Percentiles rank a stretch among this genome's conserved stretches.
Conservation (phyloP, 495 filamentous ascomycete genomes). For the Beverwykella pulmonaria region DNA sequence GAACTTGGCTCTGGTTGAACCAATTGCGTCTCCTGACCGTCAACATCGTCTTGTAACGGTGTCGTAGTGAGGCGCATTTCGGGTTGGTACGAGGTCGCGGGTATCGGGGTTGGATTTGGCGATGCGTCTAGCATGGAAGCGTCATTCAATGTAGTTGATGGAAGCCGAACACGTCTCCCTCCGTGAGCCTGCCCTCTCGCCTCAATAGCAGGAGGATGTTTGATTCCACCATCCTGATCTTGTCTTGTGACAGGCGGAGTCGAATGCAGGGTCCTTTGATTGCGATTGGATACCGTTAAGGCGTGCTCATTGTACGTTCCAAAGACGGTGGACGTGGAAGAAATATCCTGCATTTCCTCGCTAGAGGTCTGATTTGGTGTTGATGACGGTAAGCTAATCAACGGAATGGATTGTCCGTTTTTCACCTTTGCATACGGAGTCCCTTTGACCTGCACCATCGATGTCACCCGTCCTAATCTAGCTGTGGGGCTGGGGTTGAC, state of each 20-base stretch:
- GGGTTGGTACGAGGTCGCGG: not conserved
- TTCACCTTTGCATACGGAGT: slow-evolving; percentile 25
- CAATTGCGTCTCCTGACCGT: not conserved
- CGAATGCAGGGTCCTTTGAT: not conserved
- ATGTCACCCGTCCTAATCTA: not conserved
- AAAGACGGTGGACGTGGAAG: slow-evolving; percentile 10
- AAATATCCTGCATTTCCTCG: slow-evolving; percentile 6
- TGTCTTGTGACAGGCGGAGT: not conserved
- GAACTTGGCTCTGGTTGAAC: slow-evolving; percentile 1
- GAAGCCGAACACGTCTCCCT: not conserved
- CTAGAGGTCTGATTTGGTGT: slow-evolving; percentile 11
- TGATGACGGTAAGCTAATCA: not conserved
- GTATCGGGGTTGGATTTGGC: not conserved
- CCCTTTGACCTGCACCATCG: slow-evolving; percentile 30
- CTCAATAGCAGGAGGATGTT: not conserved
- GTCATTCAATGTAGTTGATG: not conserved
- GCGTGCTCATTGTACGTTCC: slow-evolving; percentile 29
- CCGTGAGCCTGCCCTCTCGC: not conserved
- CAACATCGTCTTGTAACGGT: not conserved
- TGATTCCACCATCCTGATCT: not conserved
- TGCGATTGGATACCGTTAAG: no score
- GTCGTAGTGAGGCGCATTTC: not conserved
- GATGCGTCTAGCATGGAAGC: not conserved
- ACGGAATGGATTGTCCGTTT: not conserved
- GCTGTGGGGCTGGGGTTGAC: not conserved